Percentiles rank a stretch among this genome's conserved stretches.
Conservation (phyloP, 2,329 filamentous ascomycete species). For the Eurotiales sp. region DNA sequence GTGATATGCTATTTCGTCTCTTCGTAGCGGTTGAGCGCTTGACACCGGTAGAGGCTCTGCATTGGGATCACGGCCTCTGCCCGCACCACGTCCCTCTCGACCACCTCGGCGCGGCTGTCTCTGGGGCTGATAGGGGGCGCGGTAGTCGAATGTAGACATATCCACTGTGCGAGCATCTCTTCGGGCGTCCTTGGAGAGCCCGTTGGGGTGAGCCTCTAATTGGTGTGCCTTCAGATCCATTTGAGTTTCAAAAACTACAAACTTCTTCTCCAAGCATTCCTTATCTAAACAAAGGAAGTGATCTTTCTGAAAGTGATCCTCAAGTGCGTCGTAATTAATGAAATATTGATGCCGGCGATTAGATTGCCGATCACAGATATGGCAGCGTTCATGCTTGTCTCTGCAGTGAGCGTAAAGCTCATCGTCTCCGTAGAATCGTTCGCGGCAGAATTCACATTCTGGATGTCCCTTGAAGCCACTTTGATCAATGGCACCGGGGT, state of each 20-base stretch:
- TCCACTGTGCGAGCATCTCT: slow-evolving; percentile 82
- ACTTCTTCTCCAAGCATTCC: slow-evolving; percentile 94
- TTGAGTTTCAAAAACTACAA: slow-evolving; percentile 92
- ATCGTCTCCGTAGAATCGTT: slow-evolving; percentile 92
- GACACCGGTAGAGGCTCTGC: slow-evolving; percentile 72
- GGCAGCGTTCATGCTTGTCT: slow-evolving; percentile 90
- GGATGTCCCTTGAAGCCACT: slow-evolving; percentile 96
- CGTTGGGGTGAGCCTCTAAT: slow-evolving; percentile 73
- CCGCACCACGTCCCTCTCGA: slow-evolving; percentile 51
- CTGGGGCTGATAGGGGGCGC: slow-evolving; percentile 64
- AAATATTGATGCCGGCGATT: slow-evolving; percentile 81
- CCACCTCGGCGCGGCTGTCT: slow-evolving; percentile 31
- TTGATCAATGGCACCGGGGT: slow-evolving; percentile 83
- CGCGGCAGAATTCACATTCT: slow-evolving; percentile 85
- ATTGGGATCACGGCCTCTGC: slow-evolving; percentile 81
- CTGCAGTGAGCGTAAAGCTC: slow-evolving; percentile 92
- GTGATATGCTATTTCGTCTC: slow-evolving; percentile 89
- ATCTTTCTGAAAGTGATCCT: slow-evolving; percentile 80
- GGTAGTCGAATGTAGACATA: slow-evolving; percentile 78
- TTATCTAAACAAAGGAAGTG: slow-evolving; percentile 81
- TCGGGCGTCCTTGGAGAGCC: slow-evolving; percentile 75
- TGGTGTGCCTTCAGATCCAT: slow-evolving; percentile 95
- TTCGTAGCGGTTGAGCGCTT: slow-evolving; percentile 72
- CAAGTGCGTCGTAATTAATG: slow-evolving; percentile 78
- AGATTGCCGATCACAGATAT: slow-evolving; percentile 76